phyloP scores from a whole-genome alignment of 352 stramenopile genomes.

The Phytopythium delawarense region DNA sequence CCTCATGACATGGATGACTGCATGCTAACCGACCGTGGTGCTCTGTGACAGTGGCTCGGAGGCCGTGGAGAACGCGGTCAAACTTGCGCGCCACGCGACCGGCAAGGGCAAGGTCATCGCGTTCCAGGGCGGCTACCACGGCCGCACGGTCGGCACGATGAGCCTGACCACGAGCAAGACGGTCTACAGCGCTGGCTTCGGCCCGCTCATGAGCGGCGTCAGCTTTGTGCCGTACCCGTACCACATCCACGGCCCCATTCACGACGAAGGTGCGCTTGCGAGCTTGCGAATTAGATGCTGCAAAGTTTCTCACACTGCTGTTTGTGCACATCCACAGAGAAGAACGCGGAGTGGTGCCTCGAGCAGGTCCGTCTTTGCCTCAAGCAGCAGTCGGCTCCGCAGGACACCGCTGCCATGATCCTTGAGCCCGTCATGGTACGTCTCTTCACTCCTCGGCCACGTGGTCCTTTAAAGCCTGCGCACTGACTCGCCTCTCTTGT shows the following conservation, averaged over 20 bases:
- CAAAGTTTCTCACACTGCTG: neutral
- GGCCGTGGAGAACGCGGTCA: constrained; percentile 91
- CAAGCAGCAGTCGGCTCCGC: constrained; percentile 88
- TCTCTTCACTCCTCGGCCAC: neutral
- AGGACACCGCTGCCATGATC: constrained; percentile 88
- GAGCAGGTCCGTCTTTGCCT: constrained; percentile 83
- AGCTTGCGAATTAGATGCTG: neutral
- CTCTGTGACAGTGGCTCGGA: constrained; percentile 71
- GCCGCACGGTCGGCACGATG: constrained; percentile 89
- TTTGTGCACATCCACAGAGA: constrained; percentile 21
- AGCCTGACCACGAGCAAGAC: constrained; percentile 91
- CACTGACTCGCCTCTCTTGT: neutral
- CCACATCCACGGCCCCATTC: constrained; percentile 72
- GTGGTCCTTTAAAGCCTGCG: neutral
- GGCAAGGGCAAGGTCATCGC: constrained; percentile 89
- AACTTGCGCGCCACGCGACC: constrained; percentile 89
- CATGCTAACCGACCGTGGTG: neutral
- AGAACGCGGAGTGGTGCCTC: constrained; percentile 69
- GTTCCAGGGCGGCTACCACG: constrained; percentile 92
- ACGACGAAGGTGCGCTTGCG: constrained; percentile 44
- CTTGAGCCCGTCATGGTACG: constrained; percentile 84
- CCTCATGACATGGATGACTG: neutral
- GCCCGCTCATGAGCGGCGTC: constrained; percentile 79
- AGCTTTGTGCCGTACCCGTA: constrained; percentile 89
- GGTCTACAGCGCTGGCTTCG: constrained; percentile 85